Evolutionary conservation across 108 stramenopile genomes (phyloP), one percentile per base, ranked within the genome.

Genomic region (Mayamaea pseudoterrestris): DNA sequence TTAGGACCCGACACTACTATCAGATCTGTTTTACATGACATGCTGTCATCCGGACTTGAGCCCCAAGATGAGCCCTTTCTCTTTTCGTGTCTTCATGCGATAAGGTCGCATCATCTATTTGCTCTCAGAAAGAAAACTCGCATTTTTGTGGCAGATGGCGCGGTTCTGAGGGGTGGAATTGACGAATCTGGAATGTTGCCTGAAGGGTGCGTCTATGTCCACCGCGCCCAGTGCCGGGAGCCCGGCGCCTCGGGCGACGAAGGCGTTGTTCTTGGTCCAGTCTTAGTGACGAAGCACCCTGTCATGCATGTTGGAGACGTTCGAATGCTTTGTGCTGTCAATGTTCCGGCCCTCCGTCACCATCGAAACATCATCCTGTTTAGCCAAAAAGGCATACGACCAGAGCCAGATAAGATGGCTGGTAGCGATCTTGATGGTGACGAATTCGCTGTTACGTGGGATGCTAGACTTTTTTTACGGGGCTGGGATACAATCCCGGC

Each of bases 401-500:
- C 58, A 2, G 47, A 53, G n/a, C 42, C 60, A 4, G 43, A 53
- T 27, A 61, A 61, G 25, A 61, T 61, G 51, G 27, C 42, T 18
- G 60, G 60, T 0, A 53, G 52, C 9, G 60, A 61, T 45, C 42
- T 61, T 3, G 60, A 61, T 17, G 60, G 60, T 6, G 60, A 61
- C 45, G 46, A 61, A 25, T 61, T 44, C 53, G 52, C 42, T 14
- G 39, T 61, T 2, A 61, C 60, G 0, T 61, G 60, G 60, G 60
- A 61, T 35, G 12, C 26, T n/a, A 48, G 51, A 3, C 45, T 61
- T 17, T 61, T 61, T 17, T 41, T 61, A 14, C 17, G 1, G n/a
- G 29, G 12, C 0, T n/a, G n/a, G n/a, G n/a, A n/a, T n/a, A n/a
- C n/a, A n/a, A n/a, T n/a, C n/a, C n/a, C n/a, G n/a, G n/a, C n/a